A percentile compares a stretch with the other conserved stretches of the same genome.
These are phyloP conservation scores for Pholiota adiposa DNA, from an alignment of 1,284 basidiomycete genomes.

Conservation along the genomic window DNA sequence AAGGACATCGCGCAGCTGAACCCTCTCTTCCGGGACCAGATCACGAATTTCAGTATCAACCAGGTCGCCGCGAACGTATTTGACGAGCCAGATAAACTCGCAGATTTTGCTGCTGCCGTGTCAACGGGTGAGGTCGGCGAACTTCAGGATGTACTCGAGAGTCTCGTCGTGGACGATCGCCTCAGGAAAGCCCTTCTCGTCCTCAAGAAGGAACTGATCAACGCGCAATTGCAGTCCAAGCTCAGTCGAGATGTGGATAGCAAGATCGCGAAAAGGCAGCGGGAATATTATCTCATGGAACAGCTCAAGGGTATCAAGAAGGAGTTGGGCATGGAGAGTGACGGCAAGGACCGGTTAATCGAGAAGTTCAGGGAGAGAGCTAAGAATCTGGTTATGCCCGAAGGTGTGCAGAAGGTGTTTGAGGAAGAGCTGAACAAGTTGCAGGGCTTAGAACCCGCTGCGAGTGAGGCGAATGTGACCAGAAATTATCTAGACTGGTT, in stretches of 20 bases:
- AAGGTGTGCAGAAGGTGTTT: constrained; percentile 91
- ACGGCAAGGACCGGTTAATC: constrained; percentile 97
- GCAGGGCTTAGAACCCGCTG: constrained; percentile 88
- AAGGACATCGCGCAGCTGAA: constrained; percentile 99
- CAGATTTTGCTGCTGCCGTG: constrained; percentile 97
- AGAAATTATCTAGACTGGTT: constrained; percentile 97
- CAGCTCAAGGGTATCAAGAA: constrained; percentile 99
- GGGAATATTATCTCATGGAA: constrained; percentile 98
- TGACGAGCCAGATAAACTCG: constrained; percentile 97
- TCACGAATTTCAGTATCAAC: constrained; percentile 95
- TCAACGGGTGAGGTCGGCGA: constrained; percentile 91
- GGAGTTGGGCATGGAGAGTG: constrained; percentile 96
- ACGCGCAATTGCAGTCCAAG: constrained; percentile 95
- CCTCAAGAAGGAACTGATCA: constrained; percentile 98
- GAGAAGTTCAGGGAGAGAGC: constrained; percentile 97
- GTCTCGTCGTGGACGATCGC: constrained; percentile 86
- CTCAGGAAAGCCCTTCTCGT: constrained; percentile 91
- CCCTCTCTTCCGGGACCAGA: constrained; percentile 98
- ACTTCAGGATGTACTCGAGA: constrained; percentile 93
- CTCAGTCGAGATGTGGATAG: constrained; percentile 93
- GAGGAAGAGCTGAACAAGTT: constrained; percentile 97
- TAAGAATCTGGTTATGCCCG: constrained; percentile 89
- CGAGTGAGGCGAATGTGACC: constrained; percentile 96
- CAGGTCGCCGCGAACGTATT: constrained; percentile 97
- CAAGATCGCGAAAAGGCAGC: constrained; percentile 96